Percentiles rank a stretch among this genome's conserved stretches.
phyloP scores from a whole-genome alignment of 306 rosid species.

The Dalbergia cultrata region DNA sequence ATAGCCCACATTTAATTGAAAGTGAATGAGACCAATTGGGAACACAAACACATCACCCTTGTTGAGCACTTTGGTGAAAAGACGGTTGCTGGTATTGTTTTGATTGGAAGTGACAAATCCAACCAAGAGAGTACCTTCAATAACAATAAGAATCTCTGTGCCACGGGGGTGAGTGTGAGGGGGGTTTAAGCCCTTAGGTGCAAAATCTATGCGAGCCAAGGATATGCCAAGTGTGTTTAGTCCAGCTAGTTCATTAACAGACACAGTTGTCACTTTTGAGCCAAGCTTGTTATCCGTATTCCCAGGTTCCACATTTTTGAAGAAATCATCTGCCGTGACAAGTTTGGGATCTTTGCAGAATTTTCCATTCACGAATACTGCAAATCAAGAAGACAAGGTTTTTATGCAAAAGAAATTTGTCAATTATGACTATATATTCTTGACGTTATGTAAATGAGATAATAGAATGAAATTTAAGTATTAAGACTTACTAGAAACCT shows the following conservation, averaged over 20 bases:
- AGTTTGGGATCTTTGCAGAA: not conserved
- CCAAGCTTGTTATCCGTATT: not conserved
- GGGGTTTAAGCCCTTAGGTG: not conserved
- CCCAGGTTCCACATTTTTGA: not conserved
- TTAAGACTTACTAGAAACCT: not conserved
- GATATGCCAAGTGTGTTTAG: not conserved
- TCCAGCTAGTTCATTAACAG: not conserved
- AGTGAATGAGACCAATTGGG: conserved; percentile 3
- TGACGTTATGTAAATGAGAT: not conserved
- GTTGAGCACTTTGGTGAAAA: no score
- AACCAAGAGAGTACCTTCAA: not conserved
- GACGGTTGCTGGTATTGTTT: no score
- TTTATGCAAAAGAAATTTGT: not conserved
- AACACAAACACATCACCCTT: conserved; percentile 28
- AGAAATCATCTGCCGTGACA: not conserved
- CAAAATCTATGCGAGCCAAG: conserved; percentile 2
- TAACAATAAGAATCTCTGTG: not conserved
- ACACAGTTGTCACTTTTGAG: not conserved
- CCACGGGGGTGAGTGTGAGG: conserved; percentile 17
- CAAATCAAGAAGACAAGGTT: not conserved
- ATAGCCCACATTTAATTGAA: not conserved
- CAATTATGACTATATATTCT: not conserved
- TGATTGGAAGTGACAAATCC: not conserved
- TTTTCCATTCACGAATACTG: not conserved
- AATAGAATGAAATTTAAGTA: not conserved